These are phyloP conservation scores for Coemansia sp. DNA, from an alignment of 192 early-diverging fungal species.

Conservation along the genomic window DNA sequence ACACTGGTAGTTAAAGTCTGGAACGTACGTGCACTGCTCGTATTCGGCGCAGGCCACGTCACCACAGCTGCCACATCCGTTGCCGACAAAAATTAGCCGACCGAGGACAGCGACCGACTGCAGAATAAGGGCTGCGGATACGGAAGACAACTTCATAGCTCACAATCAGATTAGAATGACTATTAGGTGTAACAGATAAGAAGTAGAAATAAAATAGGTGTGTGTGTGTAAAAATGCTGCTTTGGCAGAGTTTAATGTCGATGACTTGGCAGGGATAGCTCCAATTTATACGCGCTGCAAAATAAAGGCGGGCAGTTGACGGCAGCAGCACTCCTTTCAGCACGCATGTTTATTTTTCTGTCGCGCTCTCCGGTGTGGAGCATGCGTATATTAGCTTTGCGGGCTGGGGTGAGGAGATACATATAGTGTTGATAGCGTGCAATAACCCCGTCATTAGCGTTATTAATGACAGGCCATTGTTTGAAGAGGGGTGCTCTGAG, in stretches of 20 bases:
- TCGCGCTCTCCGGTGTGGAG: not conserved
- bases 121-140: constrained; percentile 1
- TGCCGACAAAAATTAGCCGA: constrained; percentile 10
- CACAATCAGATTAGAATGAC: not conserved
- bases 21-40: not conserved
- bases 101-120: constrained; percentile 3
- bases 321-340: not conserved
- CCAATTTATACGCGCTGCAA: not conserved
- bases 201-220: not conserved
- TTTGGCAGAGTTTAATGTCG: not conserved
- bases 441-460: not conserved
- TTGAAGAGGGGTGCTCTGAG: too few relatives aligned
- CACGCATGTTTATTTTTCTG: not conserved
- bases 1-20: not conserved
- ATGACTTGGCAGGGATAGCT: not conserved
- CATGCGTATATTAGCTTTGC: not conserved
- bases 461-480: not conserved
- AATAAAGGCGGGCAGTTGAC: not conserved
- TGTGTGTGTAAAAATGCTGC: not conserved
- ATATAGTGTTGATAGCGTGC: too few relatives aligned
- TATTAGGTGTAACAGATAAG: not conserved
- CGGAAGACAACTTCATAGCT: not conserved
- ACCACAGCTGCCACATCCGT: constrained; percentile 1
- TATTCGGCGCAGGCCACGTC: not conserved
- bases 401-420: not conserved